These are phyloP conservation scores for Chamaecyparis obtusa DNA, from an alignment of 75 land plant species.

Conservation along the genomic window DNA sequence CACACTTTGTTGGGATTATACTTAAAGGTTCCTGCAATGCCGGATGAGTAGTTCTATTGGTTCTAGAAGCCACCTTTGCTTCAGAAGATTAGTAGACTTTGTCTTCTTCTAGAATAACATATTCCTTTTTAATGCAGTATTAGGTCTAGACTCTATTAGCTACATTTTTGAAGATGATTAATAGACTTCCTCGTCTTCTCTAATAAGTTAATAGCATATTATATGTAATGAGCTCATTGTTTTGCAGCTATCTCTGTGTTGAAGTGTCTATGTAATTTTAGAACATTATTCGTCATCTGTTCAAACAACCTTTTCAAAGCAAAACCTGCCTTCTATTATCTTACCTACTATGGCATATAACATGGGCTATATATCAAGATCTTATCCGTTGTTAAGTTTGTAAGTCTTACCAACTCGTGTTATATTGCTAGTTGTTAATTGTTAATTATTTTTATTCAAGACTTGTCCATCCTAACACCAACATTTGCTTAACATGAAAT, in stretches of 20 bases:
- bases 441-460: background rate
- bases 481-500: background rate
- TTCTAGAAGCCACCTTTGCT: no score
- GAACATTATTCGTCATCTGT: background rate
- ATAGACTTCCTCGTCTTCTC: no score
- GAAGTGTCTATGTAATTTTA: background rate
- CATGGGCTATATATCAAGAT: background rate
- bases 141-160: no score
- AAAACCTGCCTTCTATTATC: background rate
- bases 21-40: background rate
- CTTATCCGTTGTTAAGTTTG: background rate
- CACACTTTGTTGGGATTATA: background rate
- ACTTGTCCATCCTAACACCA: background rate
- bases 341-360: background rate
- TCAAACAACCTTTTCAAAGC: background rate
- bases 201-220: no score
- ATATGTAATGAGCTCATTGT: background rate
- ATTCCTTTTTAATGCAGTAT: no score
- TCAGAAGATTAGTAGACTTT: no score
- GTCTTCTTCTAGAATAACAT: no score
- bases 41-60: background rate
- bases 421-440: background rate
- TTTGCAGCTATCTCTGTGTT: background rate
- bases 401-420: background rate
- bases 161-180: no score